Evolutionary conservation across 2,329 filamentous ascomycete species (phyloP).

Genomic region (Helotiales sp.): DNA sequence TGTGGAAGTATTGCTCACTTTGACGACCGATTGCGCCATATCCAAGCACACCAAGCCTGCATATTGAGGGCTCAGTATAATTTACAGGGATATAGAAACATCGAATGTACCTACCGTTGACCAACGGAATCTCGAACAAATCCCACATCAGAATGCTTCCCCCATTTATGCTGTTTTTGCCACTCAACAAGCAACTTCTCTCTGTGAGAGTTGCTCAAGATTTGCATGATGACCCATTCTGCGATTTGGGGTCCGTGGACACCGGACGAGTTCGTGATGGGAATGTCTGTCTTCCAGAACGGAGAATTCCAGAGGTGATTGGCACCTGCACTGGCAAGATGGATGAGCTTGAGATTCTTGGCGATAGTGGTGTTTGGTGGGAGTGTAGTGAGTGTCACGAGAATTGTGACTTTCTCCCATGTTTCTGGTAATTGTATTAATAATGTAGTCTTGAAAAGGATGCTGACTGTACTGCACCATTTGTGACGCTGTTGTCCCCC

Average conservation of each 20-base stretch:
- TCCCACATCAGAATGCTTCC: slow-evolving; percentile 33
- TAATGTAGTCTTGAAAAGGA: not conserved
- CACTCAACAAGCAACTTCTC: slow-evolving; percentile 55
- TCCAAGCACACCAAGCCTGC: slow-evolving; percentile 51
- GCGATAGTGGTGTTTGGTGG: slow-evolving; percentile 27
- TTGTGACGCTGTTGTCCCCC: slow-evolving; percentile 13
- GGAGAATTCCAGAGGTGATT: slow-evolving; percentile 31
- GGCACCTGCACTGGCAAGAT: slow-evolving; percentile 37
- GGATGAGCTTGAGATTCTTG: slow-evolving; percentile 38
- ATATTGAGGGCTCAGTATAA: too few species aligned
- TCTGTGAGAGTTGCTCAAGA: slow-evolving; percentile 55
- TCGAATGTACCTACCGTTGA: too few species aligned
- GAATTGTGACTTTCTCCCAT: slow-evolving; percentile 34
- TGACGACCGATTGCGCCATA: slow-evolving; percentile 42
- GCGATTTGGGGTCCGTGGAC: slow-evolving; percentile 57
- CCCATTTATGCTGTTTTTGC: slow-evolving; percentile 59
- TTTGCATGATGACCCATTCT: slow-evolving; percentile 66
- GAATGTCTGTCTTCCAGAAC: slow-evolving; percentile 37
- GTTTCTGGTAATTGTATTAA: slow-evolving; percentile 19
- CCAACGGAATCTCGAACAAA: slow-evolving; percentile 54
- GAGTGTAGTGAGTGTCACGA: slow-evolving; percentile 33
- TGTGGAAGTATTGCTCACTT: slow-evolving; percentile 34
- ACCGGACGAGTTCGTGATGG: slow-evolving; percentile 37
- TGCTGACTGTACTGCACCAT: slow-evolving; percentile 14
- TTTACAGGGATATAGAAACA: too few species aligned